phyloP scores from a whole-genome alignment of 306 rosid species.

The Vachellia pachyceras region DNA sequence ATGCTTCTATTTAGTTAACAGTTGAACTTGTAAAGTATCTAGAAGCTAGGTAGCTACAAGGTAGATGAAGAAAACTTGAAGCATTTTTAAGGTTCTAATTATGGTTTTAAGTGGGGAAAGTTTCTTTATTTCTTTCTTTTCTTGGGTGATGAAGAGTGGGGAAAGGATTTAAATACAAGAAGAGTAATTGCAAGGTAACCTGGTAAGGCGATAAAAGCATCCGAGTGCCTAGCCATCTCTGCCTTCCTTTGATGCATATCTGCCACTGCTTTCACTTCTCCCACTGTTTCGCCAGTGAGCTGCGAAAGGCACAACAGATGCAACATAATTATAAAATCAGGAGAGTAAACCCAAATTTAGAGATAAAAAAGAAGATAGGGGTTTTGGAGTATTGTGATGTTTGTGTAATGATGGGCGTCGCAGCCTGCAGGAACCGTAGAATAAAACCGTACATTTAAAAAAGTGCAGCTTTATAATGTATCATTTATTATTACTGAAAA shows the following conservation, averaged over 20 bases:
- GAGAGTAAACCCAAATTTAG: slow-evolving; percentile 31
- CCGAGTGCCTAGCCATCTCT: slow-evolving; percentile 98
- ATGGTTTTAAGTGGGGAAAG: slow-evolving; percentile 14
- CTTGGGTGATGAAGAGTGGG: background rate
- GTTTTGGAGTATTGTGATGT: slow-evolving; percentile 48
- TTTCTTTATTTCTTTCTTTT: too few relatives aligned
- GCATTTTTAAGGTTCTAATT: slow-evolving; percentile 38
- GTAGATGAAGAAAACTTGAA: slow-evolving; percentile 26
- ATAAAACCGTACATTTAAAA: slow-evolving; percentile 24
- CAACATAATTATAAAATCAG: slow-evolving; percentile 39
- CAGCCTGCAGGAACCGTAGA: slow-evolving; percentile 47
- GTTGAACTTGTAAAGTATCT: background rate
- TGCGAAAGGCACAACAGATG: slow-evolving; percentile 51
- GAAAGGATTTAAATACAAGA: slow-evolving; percentile 25
- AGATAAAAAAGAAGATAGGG: slow-evolving; percentile 25
- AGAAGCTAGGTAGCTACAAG: slow-evolving; percentile 12
- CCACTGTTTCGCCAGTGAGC: slow-evolving; percentile 98
- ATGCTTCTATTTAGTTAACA: background rate
- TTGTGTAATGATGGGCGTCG: slow-evolving; percentile 58
- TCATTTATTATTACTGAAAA: slow-evolving; percentile 38
- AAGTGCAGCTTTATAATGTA: slow-evolving; percentile 42
- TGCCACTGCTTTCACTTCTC: slow-evolving; percentile 98
- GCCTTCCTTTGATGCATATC: slow-evolving; percentile 99
- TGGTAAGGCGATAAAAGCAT: slow-evolving; percentile 99
- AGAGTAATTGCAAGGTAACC: slow-evolving; percentile 56